Percentiles rank a stretch among this genome's conserved stretches.
Evolutionary conservation across 2,329 filamentous ascomycete genomes (phyloP).

Genomic region (Spiromastix sp.): DNA sequence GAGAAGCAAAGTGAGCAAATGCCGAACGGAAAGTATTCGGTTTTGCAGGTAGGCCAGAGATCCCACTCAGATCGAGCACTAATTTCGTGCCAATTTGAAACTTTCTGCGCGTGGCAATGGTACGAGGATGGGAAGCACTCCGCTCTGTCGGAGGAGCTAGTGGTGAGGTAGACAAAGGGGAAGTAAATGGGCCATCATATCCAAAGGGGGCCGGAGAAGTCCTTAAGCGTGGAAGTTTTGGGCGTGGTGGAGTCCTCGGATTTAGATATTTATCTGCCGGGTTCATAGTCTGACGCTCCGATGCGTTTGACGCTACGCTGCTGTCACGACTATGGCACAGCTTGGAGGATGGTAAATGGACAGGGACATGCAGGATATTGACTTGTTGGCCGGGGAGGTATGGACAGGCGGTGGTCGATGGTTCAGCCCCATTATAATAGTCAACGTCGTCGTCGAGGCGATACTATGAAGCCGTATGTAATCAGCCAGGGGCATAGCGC

Average conservation of each 20-base stretch:
- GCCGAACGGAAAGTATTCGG: constrained; percentile 28
- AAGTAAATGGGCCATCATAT: constrained; percentile 6
- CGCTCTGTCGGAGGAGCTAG: constrained; percentile 19
- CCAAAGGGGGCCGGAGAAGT: constrained; percentile 27
- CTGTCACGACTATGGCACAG: constrained; percentile 49
- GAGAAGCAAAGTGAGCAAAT: constrained; percentile 24
- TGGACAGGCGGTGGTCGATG: constrained; percentile 69
- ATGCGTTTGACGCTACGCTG: constrained; percentile 45
- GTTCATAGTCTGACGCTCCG: constrained; percentile 63
- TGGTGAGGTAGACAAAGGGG: constrained; percentile 16
- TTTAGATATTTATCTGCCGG: constrained; percentile 65
- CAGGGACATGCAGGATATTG: constrained; percentile 73
- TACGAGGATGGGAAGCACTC: constrained; percentile 27
- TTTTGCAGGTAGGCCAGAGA: constrained; percentile 27
- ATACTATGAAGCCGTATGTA: constrained; percentile 51
- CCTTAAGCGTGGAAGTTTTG: constrained; percentile 35
- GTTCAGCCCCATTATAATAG: constrained; percentile 60
- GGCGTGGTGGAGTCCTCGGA: constrained; percentile 49
- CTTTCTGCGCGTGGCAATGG: constrained; percentile 15
- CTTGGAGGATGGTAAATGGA: constrained; percentile 45
- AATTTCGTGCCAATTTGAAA: constrained; percentile 16
- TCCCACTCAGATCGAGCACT: constrained; percentile 17
- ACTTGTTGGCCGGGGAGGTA: constrained; percentile 79
- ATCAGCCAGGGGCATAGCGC: too few relatives aligned
- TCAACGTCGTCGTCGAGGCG: constrained; percentile 70